These are phyloP conservation scores for Penicillium turbatum DNA, from an alignment of 495 filamentous ascomycete species.

Conservation along the genomic window DNA sequence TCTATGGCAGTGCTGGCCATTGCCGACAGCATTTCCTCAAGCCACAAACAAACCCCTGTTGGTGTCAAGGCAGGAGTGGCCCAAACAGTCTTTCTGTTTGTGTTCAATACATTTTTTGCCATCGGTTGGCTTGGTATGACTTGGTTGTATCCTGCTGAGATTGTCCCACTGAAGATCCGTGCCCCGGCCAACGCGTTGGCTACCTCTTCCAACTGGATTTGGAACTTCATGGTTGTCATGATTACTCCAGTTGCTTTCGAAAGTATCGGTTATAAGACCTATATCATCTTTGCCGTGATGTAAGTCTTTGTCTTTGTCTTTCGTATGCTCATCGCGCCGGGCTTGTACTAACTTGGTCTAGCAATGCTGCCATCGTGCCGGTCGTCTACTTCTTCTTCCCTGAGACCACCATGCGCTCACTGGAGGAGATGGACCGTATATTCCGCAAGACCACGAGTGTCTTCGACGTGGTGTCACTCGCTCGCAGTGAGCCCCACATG, in stretches of 20 bases:
- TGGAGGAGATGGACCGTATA: conserved; percentile 75
- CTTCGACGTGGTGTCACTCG: conserved; percentile 58
- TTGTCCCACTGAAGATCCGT: conserved; percentile 62
- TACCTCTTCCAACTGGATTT: conserved; percentile 62
- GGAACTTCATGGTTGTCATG: conserved; percentile 60
- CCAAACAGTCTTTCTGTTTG: conserved; percentile 61
- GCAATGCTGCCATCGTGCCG: conserved; percentile 66
- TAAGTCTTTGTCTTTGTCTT: conserved; percentile 5
- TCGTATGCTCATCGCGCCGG: not conserved
- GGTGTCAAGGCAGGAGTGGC: conserved; percentile 41
- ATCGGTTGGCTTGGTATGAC: conserved; percentile 75
- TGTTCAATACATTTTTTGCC: conserved; percentile 75
- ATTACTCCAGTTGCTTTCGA: conserved; percentile 60
- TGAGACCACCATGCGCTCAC: conserved; percentile 65
- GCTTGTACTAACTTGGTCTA: conserved; percentile 21
- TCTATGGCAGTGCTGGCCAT: conserved; percentile 67
- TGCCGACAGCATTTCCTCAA: conserved; percentile 28
- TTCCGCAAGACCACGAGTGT: conserved; percentile 58
- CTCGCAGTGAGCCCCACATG: conserved; percentile 56
- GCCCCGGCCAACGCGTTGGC: conserved; percentile 63
- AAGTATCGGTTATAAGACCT: conserved; percentile 60
- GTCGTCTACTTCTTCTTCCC: conserved; percentile 73
- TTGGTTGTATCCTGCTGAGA: conserved; percentile 65
- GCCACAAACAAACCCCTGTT: conserved; percentile 20
- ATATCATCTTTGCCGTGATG: conserved; percentile 66